Base-by-base conservation (phyloP, 208 protist genomes). In the Trypanosoma lewisi region DNA sequence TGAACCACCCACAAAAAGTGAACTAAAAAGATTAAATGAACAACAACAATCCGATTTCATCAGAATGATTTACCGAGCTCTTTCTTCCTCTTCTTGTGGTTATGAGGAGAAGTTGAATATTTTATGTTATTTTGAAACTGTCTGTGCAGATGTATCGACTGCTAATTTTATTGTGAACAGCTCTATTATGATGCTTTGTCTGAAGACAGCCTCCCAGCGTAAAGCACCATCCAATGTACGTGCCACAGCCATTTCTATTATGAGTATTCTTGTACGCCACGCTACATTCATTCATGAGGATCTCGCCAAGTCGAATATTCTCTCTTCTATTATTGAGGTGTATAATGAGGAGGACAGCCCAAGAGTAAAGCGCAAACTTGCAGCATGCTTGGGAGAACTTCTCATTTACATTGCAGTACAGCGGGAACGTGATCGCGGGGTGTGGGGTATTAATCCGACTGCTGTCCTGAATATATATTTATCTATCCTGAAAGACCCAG, bases 161-260 rank as follows among this genome's bases (percentile, higher is more conserved):
- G 89, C 94, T n/a, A 94, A 92, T 42, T 70, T 90, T 16, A 73
- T 95, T 47, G 80, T 97, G 9, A 97, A 97, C 72, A 93, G 87
- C 72, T 89, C 88, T n/a, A 70, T 96, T 2, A 93, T 96, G 89
- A 80, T 73, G 44, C 70, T 96, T 25, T 97, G 87, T 72, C 64
- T 95, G 9, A 87, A 86, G 57, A 75, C 95, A 62, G 73, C 82
- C 8, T 74, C 73, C 4, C 63, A 79, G 31, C 70, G 67, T 30
- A 74, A 89, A 17, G 73, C 76, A 5, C 68, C 89, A 0, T 57
- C 75, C 8, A 71, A 36, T 4, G 82, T 88, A 28, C 70, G 87
- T n/a, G 69, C 80, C 7, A 70, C 80, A 16, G 80, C 93, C 23
- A 83, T 79, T 31, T 82, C 80, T 39, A 81, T 97, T 47, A 91